These are phyloP conservation scores for Striga asiatica DNA, from an alignment of 257 asterid genomes.

Conservation along the genomic window DNA sequence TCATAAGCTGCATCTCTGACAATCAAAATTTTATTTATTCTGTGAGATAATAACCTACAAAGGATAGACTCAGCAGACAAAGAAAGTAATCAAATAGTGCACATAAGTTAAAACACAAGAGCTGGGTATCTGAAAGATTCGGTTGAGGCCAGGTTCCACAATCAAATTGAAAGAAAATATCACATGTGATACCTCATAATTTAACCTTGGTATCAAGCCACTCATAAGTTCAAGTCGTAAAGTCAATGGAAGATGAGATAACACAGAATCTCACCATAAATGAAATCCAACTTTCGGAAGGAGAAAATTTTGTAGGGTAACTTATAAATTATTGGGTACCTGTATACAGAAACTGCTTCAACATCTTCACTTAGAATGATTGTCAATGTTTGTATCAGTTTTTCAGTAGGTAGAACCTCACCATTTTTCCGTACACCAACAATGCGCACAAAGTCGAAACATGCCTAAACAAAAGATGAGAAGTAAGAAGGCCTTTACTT, in stretches of 20 bases:
- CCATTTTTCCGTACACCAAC: slow-evolving; percentile 50
- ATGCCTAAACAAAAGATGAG: slow-evolving; percentile 56
- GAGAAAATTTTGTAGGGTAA: background rate
- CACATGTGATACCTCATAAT: slow-evolving; percentile 6
- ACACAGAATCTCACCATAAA: too few species aligned
- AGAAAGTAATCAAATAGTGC: slow-evolving; percentile 8
- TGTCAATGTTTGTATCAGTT: slow-evolving; percentile 46
- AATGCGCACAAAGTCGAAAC: slow-evolving; percentile 74
- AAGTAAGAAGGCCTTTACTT: slow-evolving; percentile 23
- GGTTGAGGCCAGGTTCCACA: background rate
- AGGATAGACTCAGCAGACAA: slow-evolving; percentile 10
- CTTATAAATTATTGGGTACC: slow-evolving; percentile 31
- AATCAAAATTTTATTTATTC: slow-evolving; percentile 13
- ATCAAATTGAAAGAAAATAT: slow-evolving; percentile 2
- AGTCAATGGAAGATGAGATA: too few species aligned
- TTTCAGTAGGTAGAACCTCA: slow-evolving; percentile 60
- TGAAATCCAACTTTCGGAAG: background rate
- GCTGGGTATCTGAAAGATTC: background rate
- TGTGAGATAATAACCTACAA: slow-evolving; percentile 17
- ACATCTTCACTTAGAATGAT: slow-evolving; percentile 44
- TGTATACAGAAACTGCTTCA: slow-evolving; percentile 46
- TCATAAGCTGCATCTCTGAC: slow-evolving; percentile 66
- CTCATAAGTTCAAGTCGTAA: background rate
- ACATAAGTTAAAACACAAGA: slow-evolving; percentile 8
- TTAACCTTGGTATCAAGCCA: background rate